Percentiles rank a stretch among this genome's conserved stretches.
Conservation (phyloP, 805 yeast genomes). For the Suhomyces sp. region DNA sequence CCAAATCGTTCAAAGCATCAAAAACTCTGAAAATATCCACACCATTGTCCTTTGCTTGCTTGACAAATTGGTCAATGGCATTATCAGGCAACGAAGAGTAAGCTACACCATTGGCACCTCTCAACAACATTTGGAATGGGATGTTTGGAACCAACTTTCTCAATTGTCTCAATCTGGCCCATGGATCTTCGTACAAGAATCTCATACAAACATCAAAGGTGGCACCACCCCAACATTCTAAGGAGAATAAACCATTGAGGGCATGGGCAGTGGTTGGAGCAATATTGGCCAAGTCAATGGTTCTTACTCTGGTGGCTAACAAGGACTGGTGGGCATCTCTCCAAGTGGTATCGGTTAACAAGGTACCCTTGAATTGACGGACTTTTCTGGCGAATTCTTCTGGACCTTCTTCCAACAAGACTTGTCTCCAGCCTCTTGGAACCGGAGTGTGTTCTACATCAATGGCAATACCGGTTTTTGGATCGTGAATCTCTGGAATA, state of each 20-base stretch:
- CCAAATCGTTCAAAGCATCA: constrained; percentile 95
- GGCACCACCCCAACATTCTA: constrained; percentile 99
- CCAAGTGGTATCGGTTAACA: constrained; percentile 99
- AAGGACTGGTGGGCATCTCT: constrained; percentile 99
- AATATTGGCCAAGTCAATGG: constrained; percentile 84
- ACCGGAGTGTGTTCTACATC: constrained; percentile 54
- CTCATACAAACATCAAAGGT: constrained; percentile 99
- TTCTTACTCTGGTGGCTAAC: constrained; percentile 95
- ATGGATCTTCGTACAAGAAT: constrained; percentile 97
- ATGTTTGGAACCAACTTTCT: constrained; percentile 93
- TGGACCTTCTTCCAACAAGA: constrained; percentile 81
- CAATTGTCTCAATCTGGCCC: constrained; percentile 90
- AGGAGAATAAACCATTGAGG: constrained; percentile 82
- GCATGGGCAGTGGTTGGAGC: constrained; percentile 95
- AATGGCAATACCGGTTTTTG: constrained; percentile 53
- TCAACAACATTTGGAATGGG: constrained; percentile 97
- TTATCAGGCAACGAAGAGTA: constrained; percentile 97
- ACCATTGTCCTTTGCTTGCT: constrained; percentile 92
- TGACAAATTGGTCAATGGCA: constrained; percentile 95
- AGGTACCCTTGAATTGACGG: constrained; percentile 77
- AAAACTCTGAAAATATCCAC: constrained; percentile 97
- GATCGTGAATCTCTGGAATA: constrained; percentile 69
- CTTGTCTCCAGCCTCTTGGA: constrained; percentile 89
- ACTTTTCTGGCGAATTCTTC: constrained; percentile 86
- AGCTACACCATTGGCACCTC: constrained; percentile 99